These are phyloP conservation scores for Tylopilus orsonianus DNA, from an alignment of 1,284 basidiomycete genomes.

Conservation along the genomic window DNA sequence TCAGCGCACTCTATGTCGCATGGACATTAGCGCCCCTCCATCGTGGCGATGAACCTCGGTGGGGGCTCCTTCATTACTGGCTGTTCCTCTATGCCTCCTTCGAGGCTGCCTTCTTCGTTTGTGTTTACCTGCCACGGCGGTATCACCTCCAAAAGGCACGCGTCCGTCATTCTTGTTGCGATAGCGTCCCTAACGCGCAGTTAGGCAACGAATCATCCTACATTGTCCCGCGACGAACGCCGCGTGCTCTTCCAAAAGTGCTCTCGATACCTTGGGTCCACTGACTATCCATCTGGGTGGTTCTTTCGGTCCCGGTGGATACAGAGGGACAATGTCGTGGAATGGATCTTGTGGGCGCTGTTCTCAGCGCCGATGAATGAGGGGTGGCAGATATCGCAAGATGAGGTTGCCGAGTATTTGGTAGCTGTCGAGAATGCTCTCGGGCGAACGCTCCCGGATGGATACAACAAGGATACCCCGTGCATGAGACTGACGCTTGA, in stretches of 20 bases:
- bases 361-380: conserved; percentile 41
- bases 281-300: conserved; percentile 51
- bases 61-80: conserved; percentile 1
- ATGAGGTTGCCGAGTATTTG: conserved; percentile 50
- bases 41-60: neutral
- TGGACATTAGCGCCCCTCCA: too few relatives aligned
- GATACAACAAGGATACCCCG: conserved; percentile 36
- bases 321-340: conserved; percentile 48
- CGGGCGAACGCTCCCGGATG: conserved; percentile 40
- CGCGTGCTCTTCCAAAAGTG: conserved; percentile 52
- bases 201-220: conserved; percentile 44
- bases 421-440: conserved; percentile 37
- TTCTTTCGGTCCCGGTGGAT: conserved; percentile 42
- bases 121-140: conserved; percentile 50
- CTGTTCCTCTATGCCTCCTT: conserved; percentile 37
- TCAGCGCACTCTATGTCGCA: conserved; percentile 41
- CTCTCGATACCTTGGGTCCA: conserved; percentile 28
- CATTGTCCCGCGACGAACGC: conserved; percentile 43
- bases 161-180: neutral
- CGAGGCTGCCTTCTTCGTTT: conserved; percentile 50
- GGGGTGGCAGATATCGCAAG: conserved; percentile 42
- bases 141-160: conserved; percentile 48
- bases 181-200: neutral
- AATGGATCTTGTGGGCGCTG: conserved; percentile 68
- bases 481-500: conserved; percentile 58